Evolutionary conservation across 2,329 filamentous ascomycete genomes (phyloP).

Genomic region (Aspergillus glaucus): DNA sequence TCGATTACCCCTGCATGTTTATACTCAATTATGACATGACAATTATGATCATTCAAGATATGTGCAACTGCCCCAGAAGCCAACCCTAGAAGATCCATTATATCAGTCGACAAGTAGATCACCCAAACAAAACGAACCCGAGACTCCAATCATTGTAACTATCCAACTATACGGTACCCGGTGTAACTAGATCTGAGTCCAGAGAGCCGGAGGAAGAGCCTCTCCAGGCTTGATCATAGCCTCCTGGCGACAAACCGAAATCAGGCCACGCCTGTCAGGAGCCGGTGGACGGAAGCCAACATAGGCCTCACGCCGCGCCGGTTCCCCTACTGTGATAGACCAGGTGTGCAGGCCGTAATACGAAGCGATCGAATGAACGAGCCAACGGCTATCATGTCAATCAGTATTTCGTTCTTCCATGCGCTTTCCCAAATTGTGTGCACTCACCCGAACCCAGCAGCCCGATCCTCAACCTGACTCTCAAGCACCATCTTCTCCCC

Average conservation of each 20-base stretch:
- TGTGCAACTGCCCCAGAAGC: too few relatives aligned
- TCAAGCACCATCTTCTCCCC: constrained; percentile 73
- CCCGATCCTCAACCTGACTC: constrained; percentile 65
- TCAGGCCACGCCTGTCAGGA: constrained; percentile 19
- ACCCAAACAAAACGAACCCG: constrained; percentile 1
- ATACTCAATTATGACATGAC: too few relatives aligned
- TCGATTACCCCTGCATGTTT: too few relatives aligned
- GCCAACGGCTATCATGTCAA: constrained; percentile 62
- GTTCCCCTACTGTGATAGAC: constrained; percentile 66
- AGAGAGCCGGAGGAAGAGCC: constrained; percentile 33
- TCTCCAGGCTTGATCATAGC: constrained; percentile 28
- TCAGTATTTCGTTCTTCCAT: constrained; percentile 5
- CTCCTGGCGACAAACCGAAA: constrained; percentile 20
- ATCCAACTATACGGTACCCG: too few relatives aligned
- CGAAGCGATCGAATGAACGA: constrained; percentile 83
- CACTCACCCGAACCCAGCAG: constrained; percentile 73
- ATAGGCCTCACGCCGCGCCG: constrained; percentile 72
- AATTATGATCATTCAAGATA: too few relatives aligned
- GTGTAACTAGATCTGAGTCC: constrained; percentile 18
- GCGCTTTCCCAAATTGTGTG: background rate
- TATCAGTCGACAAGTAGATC: too few relatives aligned
- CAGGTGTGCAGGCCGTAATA: constrained; percentile 88
- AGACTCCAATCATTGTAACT: background rate
- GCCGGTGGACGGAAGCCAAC: constrained; percentile 55
- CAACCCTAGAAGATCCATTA: too few relatives aligned